Percentiles rank a stretch among this genome's conserved stretches.
These are phyloP conservation scores for Talaromyces liani DNA, from an alignment of 495 filamentous ascomycete genomes.

Conservation along the genomic window DNA sequence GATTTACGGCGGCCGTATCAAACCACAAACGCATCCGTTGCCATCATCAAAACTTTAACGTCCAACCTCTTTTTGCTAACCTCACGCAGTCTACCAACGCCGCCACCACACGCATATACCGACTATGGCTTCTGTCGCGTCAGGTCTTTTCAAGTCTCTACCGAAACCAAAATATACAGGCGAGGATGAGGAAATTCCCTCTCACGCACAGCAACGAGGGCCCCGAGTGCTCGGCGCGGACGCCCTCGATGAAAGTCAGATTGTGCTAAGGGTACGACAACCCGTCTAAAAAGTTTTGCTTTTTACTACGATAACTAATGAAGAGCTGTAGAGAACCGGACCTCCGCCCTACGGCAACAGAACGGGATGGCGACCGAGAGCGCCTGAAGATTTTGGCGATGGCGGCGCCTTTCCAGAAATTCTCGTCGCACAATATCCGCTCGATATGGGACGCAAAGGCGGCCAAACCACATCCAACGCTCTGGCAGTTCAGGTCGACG, in stretches of 20 bases:
- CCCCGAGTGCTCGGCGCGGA: conserved; percentile 71
- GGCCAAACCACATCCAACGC: conserved; percentile 70
- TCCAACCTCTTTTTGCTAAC: background rate
- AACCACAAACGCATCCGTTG: conserved; percentile 15
- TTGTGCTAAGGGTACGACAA: conserved; percentile 65
- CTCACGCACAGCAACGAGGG: conserved; percentile 65
- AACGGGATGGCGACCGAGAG: conserved; percentile 78
- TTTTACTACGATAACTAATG: background rate
- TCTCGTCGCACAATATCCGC: conserved; percentile 87
- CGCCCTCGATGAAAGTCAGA: conserved; percentile 75
- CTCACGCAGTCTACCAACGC: background rate
- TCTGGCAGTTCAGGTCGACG: conserved; percentile 84
- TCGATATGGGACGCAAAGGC: conserved; percentile 83
- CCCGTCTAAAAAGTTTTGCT: background rate
- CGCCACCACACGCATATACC: background rate
- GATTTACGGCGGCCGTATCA: conserved; percentile 9
- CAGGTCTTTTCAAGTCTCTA: conserved; percentile 71
- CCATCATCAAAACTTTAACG: conserved; percentile 6
- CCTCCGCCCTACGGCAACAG: conserved; percentile 84
- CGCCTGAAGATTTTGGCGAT: conserved; percentile 87
- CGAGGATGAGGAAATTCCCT: conserved; percentile 73
- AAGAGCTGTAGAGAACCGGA: conserved; percentile 55
- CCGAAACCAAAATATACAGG: conserved; percentile 86
- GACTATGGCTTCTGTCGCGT: conserved; percentile 62
- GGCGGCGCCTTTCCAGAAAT: conserved; percentile 96